Evolutionary conservation across 2,329 filamentous ascomycete genomes (phyloP), one percentile per base, ranked within the genome.

Genomic region (Trichoderma sp.): DNA sequence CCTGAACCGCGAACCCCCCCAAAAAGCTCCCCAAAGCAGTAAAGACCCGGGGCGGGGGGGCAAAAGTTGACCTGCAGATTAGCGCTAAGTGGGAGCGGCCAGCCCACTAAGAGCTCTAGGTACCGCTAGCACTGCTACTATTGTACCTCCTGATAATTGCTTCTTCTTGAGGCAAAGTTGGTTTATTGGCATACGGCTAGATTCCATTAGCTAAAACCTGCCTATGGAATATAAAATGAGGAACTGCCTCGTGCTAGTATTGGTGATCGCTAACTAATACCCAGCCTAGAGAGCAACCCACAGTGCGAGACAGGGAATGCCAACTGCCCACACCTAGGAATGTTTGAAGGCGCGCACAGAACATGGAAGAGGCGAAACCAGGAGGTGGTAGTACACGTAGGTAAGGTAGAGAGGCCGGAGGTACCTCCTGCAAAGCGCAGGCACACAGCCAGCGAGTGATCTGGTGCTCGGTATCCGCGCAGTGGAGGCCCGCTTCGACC

Each of bases 401-500:
- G 47, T 49, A 27, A 27, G 27, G 27, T 27, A 27, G 2, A 47
- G 33, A 5, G 11, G 0, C 43, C 19, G 21, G 40, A 43, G 47
- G 47, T 24, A 49, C 10, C 47, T 49, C 19, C n/a, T 49, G n/a
- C 47, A 24, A 13, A 1, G 21, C 47, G 24, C n/a, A 49, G n/a
- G 1, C 11, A 24, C 47, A 49, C n/a, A 24, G n/a, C 8, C 21
- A 21, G 3, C 4, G 14, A 19, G 40, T 47, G 43, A 10, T 47
- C 40, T 40, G 7, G 33, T 43, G 56, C 61, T 55, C 40, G 49
- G 49, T 43, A 56, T 33, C 21, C 43, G 49, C 49, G 21, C 49
- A 14, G 60, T 53, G 47, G 47, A 63, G 60, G 49, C 37, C 49
- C 7, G 33, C 61, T 53, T 33, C 61, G n/a, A 64, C 61, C 61